Base-by-base conservation (phyloP, 306 rosid species). In the Geum urbanum region DNA sequence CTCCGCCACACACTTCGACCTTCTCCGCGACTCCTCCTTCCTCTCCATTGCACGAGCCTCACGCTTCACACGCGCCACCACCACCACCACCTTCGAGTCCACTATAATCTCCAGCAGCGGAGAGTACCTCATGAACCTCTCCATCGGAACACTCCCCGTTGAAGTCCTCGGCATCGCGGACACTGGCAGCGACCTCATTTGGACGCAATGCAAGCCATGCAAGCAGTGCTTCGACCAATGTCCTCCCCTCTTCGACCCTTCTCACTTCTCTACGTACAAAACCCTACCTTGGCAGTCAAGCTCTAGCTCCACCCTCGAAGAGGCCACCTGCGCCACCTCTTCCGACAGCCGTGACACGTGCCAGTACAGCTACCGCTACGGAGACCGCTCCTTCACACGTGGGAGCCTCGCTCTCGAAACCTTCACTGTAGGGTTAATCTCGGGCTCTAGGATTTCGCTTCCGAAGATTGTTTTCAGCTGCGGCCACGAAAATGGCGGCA, bases 171-270 rank as follows among this genome's bases (percentile, higher is more conserved):
- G 80, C 6, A 75, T 86, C 7, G 88, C 76, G 0, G 96, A 90
- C 61, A 86, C 87, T 0, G 95, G 96, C 15, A 87, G 96, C 20
- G 95, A 86, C 19, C 86, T 87, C 0, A 84, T 67, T 0, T 87
- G 91, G 95, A 78, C 83, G 2, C 96, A 90, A 16, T 90, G 91
- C 67, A 41, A 75, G 64, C 94, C 91, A 14, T 88, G 91, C 63
- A 41, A 9, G 5, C 7, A 64, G 4, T 90, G 91, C 66, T 85
- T 74, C 83, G 69, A 84, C 15, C 92, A 90, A 72, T 68, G 15
- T 16, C 77, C 52, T 0, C 83, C 83, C 2, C 48, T 88, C 10
- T 90, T 79, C 45, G 65, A 88, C 35, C 90, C 92, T 2, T 1
- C 0, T 0, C 13, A 27, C 1, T 90, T 95, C 37, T 76, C 81